phyloP scores from a whole-genome alignment of 768 basidiomycete genomes.

The Tricholoma flavovirens region DNA sequence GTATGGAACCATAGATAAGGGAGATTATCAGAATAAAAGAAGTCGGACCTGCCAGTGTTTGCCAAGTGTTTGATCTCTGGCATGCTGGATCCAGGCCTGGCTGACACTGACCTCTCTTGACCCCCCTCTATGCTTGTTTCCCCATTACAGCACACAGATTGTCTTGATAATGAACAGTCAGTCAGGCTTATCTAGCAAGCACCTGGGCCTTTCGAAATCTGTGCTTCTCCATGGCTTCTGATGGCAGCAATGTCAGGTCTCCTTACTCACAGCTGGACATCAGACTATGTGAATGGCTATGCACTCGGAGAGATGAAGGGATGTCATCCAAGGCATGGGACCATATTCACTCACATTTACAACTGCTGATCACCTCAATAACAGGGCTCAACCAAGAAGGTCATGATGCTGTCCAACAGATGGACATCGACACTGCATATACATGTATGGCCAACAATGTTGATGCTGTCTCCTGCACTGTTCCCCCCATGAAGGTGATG shows the following conservation, averaged over 20 bases:
- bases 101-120: too few relatives aligned
- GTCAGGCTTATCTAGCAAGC: not conserved
- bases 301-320: not conserved
- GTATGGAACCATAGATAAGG: too few relatives aligned
- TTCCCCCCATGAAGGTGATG: constrained; percentile 6
- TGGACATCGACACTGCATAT: constrained; percentile 2
- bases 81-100: too few relatives aligned
- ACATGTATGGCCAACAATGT: constrained; percentile 1
- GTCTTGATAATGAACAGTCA: not conserved
- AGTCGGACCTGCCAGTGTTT: too few relatives aligned
- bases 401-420: not conserved
- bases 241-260: not conserved
- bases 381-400: not conserved
- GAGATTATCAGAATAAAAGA: too few relatives aligned
- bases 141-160: too few relatives aligned
- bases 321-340: not conserved
- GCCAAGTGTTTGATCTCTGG: too few relatives aligned
- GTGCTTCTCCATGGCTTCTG: not conserved
- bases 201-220: not conserved
- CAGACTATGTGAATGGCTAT: not conserved
- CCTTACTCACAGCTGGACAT: not conserved
- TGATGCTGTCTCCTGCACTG: constrained; percentile 1
- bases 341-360: too few relatives aligned
- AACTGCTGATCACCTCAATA: not conserved
- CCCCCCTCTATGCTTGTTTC: too few relatives aligned